phyloP scores from a whole-genome alignment of 202 grass and related monocot species.

The Setaria italica region DNA sequence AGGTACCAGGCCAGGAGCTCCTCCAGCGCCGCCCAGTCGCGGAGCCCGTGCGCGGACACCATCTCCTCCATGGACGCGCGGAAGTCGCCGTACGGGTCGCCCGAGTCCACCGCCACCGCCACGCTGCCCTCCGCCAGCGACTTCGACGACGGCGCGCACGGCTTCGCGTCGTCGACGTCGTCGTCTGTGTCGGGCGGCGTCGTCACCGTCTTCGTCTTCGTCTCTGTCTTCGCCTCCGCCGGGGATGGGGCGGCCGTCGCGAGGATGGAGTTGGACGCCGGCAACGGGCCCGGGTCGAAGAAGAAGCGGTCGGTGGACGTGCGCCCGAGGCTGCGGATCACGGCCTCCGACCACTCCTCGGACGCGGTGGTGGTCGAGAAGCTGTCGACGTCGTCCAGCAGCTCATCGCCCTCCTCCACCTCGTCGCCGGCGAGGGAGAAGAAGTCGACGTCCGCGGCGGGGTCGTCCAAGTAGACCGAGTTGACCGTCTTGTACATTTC shows the following conservation, averaged over 20 bases:
- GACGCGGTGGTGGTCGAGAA: conserved; percentile 60
- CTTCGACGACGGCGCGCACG: not conserved
- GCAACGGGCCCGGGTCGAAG: conserved; percentile 58
- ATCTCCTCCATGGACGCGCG: conserved; percentile 93
- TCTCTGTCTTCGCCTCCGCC: not conserved
- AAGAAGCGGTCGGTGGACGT: conserved; percentile 75
- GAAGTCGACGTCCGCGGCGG: conserved; percentile 51
- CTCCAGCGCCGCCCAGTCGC: conserved; percentile 68
- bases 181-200: not conserved
- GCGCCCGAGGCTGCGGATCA: conserved; percentile 57
- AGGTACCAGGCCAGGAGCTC: conserved; percentile 84
- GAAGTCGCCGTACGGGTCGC: conserved; percentile 82
- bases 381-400: conserved; percentile 35
- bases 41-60: conserved; percentile 74
- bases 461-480: conserved; percentile 68
- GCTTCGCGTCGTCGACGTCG: not conserved
- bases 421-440: conserved; percentile 32
- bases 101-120: conserved; percentile 76
- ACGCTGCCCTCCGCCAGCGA: conserved; percentile 69
- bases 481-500: conserved; percentile 84
- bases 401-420: not conserved
- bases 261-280: conserved; percentile 54
- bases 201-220: not conserved
- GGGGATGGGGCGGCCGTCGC: not conserved
- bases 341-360: conserved; percentile 61